These are phyloP conservation scores for Cardiosporidium cionae DNA, from an alignment of 169 alveolate species.

Conservation along the genomic window DNA sequence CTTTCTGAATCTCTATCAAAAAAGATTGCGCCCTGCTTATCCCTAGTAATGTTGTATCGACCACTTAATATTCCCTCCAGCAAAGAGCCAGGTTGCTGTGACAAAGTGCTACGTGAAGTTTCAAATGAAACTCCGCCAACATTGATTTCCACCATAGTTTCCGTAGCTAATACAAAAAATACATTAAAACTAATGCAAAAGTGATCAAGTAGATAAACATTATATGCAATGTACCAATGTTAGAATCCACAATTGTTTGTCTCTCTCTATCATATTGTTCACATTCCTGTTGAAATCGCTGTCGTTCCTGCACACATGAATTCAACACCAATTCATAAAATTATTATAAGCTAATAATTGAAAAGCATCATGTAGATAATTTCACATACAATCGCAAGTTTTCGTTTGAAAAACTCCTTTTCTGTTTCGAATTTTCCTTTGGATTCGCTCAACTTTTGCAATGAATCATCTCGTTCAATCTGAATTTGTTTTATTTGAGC, in stretches of 20 bases:
- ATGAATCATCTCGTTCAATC: constrained; percentile 68
- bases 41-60: constrained; percentile 62
- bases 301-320: constrained; percentile 8
- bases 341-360: background rate
- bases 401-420: constrained; percentile 32
- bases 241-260: constrained; percentile 51
- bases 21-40: constrained; percentile 68
- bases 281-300: constrained; percentile 16
- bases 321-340: no score
- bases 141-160: constrained; percentile 68
- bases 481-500: constrained; percentile 63
- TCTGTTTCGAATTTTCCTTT: constrained; percentile 58
- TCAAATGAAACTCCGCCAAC: constrained; percentile 77
- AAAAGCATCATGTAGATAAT: background rate
- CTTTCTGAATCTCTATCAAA: constrained; percentile 72
- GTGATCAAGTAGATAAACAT: constrained; percentile 45
- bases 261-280: constrained; percentile 36
- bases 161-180: constrained; percentile 57
- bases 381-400: constrained; percentile 2
- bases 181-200: background rate
- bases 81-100: constrained; percentile 60
- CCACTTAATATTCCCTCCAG: constrained; percentile 64
- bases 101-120: constrained; percentile 67
- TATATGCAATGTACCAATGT: constrained; percentile 48
- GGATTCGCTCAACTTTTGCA: constrained; percentile 63